Percentiles rank a stretch among this genome's conserved stretches.
These are phyloP conservation scores for Vaccinium darrowii DNA, from an alignment of 148 eudicot genomes.

Conservation along the genomic window DNA sequence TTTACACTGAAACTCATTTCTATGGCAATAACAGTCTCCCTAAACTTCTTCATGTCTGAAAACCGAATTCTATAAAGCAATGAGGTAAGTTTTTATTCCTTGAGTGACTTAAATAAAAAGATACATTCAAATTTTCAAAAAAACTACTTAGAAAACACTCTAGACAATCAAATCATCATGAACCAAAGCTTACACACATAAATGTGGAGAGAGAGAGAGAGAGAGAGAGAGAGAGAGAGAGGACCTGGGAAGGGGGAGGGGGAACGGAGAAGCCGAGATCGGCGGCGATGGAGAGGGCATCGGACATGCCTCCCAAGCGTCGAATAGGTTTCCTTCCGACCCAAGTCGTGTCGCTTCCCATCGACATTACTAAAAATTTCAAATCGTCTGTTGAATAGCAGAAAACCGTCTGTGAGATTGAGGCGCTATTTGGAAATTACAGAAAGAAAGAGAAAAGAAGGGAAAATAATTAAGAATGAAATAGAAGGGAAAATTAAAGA, in stretches of 20 bases:
- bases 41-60: not conserved
- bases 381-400: not conserved
- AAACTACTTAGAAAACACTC: not conserved
- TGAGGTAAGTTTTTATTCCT: too few relatives aligned
- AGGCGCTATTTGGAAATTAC: too few relatives aligned
- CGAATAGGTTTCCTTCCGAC: constrained; percentile 60
- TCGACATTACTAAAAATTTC: constrained; percentile 39
- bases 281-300: constrained; percentile 67
- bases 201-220: not conserved
- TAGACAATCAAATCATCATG: not conserved
- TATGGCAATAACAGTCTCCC: not conserved
- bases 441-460: too few relatives aligned
- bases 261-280: constrained; percentile 56
- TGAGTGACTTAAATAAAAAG: too few relatives aligned
- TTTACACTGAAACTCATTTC: not conserved
- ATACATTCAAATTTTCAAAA: too few relatives aligned
- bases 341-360: constrained; percentile 54
- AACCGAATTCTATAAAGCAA: not conserved
- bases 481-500: too few relatives aligned
- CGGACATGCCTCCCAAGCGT: constrained; percentile 70
- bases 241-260: constrained; percentile 53
- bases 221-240: too few relatives aligned
- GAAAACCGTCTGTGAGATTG: too few relatives aligned
- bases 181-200: not conserved
- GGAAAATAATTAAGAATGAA: too few relatives aligned